Evolutionary conservation across 2,329 filamentous ascomycete genomes (phyloP).

Genomic region (Pseudomassariella vexata): DNA sequence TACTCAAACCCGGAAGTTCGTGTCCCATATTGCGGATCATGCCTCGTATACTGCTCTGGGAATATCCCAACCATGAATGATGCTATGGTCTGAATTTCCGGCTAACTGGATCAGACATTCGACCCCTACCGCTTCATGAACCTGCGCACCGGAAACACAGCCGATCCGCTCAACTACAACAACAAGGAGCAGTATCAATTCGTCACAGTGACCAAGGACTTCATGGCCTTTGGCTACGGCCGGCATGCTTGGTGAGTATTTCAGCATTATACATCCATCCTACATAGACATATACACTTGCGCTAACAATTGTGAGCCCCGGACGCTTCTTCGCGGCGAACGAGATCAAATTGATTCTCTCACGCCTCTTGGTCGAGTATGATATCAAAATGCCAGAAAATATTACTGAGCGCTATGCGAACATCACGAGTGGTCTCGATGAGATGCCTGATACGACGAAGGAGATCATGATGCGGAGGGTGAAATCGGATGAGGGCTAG

Average conservation of each 20-base stretch:
- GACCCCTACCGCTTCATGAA: slow-evolving; percentile 29
- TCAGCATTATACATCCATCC: not conserved
- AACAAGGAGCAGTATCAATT: slow-evolving; percentile 33
- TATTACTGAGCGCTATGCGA: slow-evolving; percentile 4
- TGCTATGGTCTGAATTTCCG: too few species aligned
- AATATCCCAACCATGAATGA: slow-evolving; percentile 1
- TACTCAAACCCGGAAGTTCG: slow-evolving; percentile 25
- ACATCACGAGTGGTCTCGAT: slow-evolving; percentile 3
- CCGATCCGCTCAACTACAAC: slow-evolving; percentile 18
- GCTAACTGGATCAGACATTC: too few species aligned
- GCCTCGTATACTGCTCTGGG: too few species aligned
- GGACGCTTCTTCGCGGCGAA: slow-evolving; percentile 2
- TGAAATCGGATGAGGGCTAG: slow-evolving; percentile 4
- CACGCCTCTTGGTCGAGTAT: slow-evolving; percentile 1
- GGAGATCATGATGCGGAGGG: slow-evolving; percentile 3
- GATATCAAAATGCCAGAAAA: slow-evolving; percentile 1
- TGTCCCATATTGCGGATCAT: not conserved
- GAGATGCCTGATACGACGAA: slow-evolving; percentile 4
- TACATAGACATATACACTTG: not conserved
- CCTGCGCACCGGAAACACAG: slow-evolving; percentile 20
- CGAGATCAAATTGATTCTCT: slow-evolving; percentile 1
- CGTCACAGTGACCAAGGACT: slow-evolving; percentile 26
- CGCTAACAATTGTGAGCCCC: not conserved
- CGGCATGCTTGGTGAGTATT: slow-evolving; percentile 26
- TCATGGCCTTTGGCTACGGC: slow-evolving; percentile 33